A percentile compares a stretch with the other conserved stretches of the same genome.
phyloP scores from a whole-genome alignment of 345 rosid species.

The Alliaria petiolata region DNA sequence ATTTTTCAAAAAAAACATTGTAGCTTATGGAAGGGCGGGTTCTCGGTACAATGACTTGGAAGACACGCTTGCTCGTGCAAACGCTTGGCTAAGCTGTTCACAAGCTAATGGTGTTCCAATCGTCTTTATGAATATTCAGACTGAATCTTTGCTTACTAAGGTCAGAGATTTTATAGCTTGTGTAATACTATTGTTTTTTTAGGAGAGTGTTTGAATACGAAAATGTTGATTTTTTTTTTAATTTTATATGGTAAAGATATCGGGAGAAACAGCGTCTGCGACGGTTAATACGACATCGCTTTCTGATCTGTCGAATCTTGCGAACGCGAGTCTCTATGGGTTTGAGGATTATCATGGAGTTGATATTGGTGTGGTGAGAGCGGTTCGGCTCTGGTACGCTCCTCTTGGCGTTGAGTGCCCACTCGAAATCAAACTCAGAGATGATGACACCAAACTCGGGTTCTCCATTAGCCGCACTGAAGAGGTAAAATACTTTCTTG shows the following conservation, averaged over 20 bases:
- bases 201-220: not conserved
- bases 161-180: conserved; percentile 29
- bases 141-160: conserved; percentile 92
- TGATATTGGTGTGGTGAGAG: conserved; percentile 94
- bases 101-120: conserved; percentile 80
- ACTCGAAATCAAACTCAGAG: conserved; percentile 65
- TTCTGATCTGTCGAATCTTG: conserved; percentile 74
- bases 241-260: conserved; percentile 52
- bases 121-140: conserved; percentile 87
- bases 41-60: conserved; percentile 88
- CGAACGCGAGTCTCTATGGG: conserved; percentile 78
- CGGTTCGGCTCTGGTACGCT: conserved; percentile 88
- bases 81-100: conserved; percentile 81
- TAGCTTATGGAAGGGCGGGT: conserved; percentile 58
- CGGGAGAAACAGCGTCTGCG: conserved; percentile 91
- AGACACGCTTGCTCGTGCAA: conserved; percentile 95
- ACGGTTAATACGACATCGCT: conserved; percentile 79
- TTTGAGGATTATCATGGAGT: conserved; percentile 98
- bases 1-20: too few species aligned
- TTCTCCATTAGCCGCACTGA: conserved; percentile 98
- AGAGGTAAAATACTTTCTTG: conserved; percentile 54
- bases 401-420: conserved; percentile 69
- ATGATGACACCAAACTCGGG: conserved; percentile 80
- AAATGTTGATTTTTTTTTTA: not conserved
- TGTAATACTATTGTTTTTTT: not conserved